These are phyloP conservation scores for Phytophthora cactorum DNA, from an alignment of 352 stramenopile species.

Conservation along the genomic window DNA sequence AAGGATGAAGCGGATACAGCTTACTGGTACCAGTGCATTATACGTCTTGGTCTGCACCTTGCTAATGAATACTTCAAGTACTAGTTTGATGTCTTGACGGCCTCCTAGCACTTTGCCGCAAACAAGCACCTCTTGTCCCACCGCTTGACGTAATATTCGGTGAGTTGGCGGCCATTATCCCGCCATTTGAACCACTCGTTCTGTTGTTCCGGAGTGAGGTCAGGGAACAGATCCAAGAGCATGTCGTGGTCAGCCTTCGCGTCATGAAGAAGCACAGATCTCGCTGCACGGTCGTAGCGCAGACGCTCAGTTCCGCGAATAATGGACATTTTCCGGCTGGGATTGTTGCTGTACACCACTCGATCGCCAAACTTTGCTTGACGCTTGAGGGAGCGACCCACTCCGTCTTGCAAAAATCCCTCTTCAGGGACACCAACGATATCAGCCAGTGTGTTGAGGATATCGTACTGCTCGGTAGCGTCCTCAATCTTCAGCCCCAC, in stretches of 20 bases:
- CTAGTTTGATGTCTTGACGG: conserved; percentile 2
- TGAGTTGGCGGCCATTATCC: conserved; percentile 40
- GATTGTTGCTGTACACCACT: conserved; percentile 61
- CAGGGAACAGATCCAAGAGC: conserved; percentile 43
- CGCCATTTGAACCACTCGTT: conserved; percentile 23
- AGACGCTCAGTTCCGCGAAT: conserved; percentile 41
- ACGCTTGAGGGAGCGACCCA: conserved; percentile 53
- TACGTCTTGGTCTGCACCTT: conserved; percentile 8
- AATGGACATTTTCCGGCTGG: conserved; percentile 43
- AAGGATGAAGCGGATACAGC: background rate
- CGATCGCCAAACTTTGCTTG: conserved; percentile 27
- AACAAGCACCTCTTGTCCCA: conserved; percentile 50
- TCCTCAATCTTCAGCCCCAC: conserved; percentile 39
- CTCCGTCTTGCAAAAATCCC: conserved; percentile 43
- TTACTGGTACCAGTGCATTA: conserved; percentile 5
- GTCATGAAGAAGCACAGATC: conserved; percentile 22
- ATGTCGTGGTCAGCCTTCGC: conserved; percentile 31
- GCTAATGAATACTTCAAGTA: conserved; percentile 1
- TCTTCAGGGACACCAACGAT: conserved; percentile 35
- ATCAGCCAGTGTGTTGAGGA: conserved; percentile 47
- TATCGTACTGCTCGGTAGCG: conserved; percentile 43
- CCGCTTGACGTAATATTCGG: conserved; percentile 59
- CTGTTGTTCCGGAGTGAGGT: conserved; percentile 25
- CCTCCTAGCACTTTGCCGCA: conserved; percentile 7
- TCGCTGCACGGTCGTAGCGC: conserved; percentile 39